A percentile compares a stretch with the other conserved stretches of the same genome.
phyloP scores from a whole-genome alignment of 352 stramenopile species.

The Pythium brassicae region DNA sequence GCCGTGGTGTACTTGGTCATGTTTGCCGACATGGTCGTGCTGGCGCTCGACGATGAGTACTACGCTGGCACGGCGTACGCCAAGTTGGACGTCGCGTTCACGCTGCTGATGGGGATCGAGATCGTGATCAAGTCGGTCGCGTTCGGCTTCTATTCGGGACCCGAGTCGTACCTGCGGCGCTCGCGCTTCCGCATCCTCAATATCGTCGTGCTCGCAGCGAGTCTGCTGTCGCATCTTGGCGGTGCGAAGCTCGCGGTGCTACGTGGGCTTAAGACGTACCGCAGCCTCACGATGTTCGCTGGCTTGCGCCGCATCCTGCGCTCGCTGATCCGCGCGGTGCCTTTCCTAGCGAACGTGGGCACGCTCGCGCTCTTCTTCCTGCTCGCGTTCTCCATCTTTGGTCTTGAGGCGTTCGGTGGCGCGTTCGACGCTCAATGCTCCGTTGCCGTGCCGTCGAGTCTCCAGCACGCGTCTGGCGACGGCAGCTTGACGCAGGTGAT shows the following conservation, averaged over 20 bases:
- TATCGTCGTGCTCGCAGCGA: slow-evolving; percentile 36
- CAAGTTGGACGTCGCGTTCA: slow-evolving; percentile 53
- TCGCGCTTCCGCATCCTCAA: slow-evolving; percentile 52
- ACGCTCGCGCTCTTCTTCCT: slow-evolving; percentile 72
- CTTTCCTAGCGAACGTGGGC: slow-evolving; percentile 71
- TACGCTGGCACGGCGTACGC: slow-evolving; percentile 16
- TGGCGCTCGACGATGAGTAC: slow-evolving; percentile 58
- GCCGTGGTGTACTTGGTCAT: slow-evolving; percentile 38
- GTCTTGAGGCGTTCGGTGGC: slow-evolving; percentile 57
- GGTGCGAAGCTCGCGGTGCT: slow-evolving; percentile 41
- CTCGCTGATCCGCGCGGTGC: slow-evolving; percentile 54
- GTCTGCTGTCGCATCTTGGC: slow-evolving; percentile 44
- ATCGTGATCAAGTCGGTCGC: slow-evolving; percentile 51
- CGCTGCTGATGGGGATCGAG: slow-evolving; percentile 54
- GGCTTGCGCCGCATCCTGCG: slow-evolving; percentile 66
- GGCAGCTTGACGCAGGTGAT: slow-evolving; percentile 1
- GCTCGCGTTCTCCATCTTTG: slow-evolving; percentile 76
- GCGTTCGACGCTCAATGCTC: slow-evolving; percentile 52
- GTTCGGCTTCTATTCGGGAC: slow-evolving; percentile 37
- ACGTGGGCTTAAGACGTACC: slow-evolving; percentile 61
- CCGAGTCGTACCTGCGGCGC: slow-evolving; percentile 45
- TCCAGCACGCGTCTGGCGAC: neutral
- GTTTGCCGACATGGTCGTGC: slow-evolving; percentile 42
- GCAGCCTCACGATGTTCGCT: slow-evolving; percentile 57
- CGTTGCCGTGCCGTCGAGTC: slow-evolving; percentile 2